Evolutionary conservation across 805 yeast species (phyloP).

Genomic region (Ascoidea rubescens): DNA sequence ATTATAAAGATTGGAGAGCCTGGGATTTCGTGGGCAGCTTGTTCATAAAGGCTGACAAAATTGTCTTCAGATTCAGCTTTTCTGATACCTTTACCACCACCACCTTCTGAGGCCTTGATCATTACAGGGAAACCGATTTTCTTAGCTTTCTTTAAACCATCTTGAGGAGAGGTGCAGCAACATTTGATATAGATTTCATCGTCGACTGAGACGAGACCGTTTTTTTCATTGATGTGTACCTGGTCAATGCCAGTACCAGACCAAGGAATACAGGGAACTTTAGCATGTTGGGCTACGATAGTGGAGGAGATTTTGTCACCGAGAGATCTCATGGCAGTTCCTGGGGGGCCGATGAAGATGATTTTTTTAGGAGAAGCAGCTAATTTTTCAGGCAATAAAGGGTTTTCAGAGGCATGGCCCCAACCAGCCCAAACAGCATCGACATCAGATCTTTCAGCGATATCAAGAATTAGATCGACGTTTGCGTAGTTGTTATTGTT

Average conservation of each 20-base stretch:
- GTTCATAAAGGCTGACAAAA: conserved; percentile 65
- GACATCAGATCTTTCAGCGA: conserved; percentile 92
- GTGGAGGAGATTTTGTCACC: conserved; percentile 98
- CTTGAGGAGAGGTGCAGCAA: conserved; percentile 75
- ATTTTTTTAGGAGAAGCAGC: conserved; percentile 88
- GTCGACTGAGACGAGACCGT: conserved; percentile 79
- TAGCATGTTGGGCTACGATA: conserved; percentile 97
- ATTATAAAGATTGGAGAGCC: conserved; percentile 98
- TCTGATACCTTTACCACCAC: conserved; percentile 99
- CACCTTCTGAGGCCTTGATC: conserved; percentile 99
- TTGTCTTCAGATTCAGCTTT: conserved; percentile 79
- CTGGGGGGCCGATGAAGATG: conserved; percentile 97
- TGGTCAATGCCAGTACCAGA: conserved; percentile 94
- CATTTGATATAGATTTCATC: conserved; percentile 79
- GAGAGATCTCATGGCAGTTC: conserved; percentile 97
- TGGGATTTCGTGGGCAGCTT: conserved; percentile 95
- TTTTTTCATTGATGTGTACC: conserved; percentile 51
- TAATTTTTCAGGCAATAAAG: conserved; percentile 80
- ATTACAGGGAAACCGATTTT: conserved; percentile 94
- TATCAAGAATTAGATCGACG: conserved; percentile 90
- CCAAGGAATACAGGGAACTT: conserved; percentile 99
- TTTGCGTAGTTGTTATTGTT: conserved; percentile 97
- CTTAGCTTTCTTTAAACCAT: conserved; percentile 76
- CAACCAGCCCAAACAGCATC: conserved; percentile 99
- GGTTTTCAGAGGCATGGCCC: conserved; percentile 99